Evolutionary conservation across 108 stramenopile species (phyloP), one percentile per base, ranked within the genome.

Genomic region (Nannochloropsis oceanica): DNA sequence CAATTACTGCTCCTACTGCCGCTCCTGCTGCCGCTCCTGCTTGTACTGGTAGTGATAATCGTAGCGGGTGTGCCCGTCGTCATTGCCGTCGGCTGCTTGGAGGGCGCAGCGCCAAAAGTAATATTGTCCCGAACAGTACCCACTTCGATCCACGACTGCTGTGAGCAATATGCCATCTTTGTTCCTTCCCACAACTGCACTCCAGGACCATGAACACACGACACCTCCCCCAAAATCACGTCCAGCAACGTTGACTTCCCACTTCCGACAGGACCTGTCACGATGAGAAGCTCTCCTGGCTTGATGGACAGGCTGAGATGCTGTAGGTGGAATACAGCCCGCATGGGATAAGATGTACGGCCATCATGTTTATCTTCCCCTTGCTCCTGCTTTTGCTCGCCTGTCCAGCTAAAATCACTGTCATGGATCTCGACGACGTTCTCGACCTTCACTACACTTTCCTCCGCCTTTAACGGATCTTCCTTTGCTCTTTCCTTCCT

Each of bases 191-290:
- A n/a, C 59, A 73, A 73, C 18, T n/a, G 5, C 59, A 73, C 59
- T 73, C 59, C 95, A 93, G n/a, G 92, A 91, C 89, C 93, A 11
- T 85, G 43, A 8, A 87, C 87, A 25, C 84, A 44, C 11, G 87
- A 73, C 85, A 89, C 88, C 85, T 89, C 89, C 34, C 88, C 88
- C 22, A 90, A 85, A 20, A 89, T 8, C 25, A 86, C 87, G 43
- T 79, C 27, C 44, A 85, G 84, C 14, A 89, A 27, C 85, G 79
- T 79, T 42, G 84, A 83, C 80, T 87, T 87, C 2, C 86, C 86
- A 44, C 83, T 87, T 14, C 83, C 83, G 13, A 87, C 86, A n/a
- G 59, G 59, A 73, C 59, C 59, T 9, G 59, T 9, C 22, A 73
- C 59, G 59, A 73, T 73, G 22, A 73, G 59, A 18, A 73, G n/a